Evolutionary conservation across 164 flowering plant genomes (phyloP), one percentile per base, ranked within the genome.

Genomic region (Nelumbo lutea): DNA sequence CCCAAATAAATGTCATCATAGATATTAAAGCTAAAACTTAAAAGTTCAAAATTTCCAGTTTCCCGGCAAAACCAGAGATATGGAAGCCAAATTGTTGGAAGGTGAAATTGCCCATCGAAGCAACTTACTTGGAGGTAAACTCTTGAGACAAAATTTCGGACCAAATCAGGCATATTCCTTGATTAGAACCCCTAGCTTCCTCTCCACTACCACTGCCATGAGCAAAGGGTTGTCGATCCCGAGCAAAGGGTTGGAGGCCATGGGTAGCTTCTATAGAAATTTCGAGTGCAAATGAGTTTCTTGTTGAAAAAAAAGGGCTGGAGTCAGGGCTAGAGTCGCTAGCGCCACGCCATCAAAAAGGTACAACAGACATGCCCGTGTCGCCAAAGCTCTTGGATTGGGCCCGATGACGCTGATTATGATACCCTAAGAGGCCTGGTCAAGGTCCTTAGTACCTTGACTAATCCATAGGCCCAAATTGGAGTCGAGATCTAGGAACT

Each of bases 201-300:
- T 70, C 60, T 89, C 90, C 45, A 88, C 89, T 42, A 89, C 89
- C 66, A 86, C 83, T 8, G 89, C 89, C 59, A 90, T 90, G 4
- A 85, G 6, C 73, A 88, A 15, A 67, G 85, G 90, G 51, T 84
- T 79, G 72, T 86, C 90, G 1, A 50, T 65, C 73, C n/a, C 68
- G 80, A 0, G 97, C n/a, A n/a, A n/a, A n/a, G n/a, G n/a, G n/a
- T 84, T 83, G 3, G 78, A 60, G 5, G 88, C 86, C 91, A 83
- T 84, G 3, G 78, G 73, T 69, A 87, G 0, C 96, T 97, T 11
- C 72, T 84, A 1, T 87, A 83, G 76, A 91, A 94, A 68, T 77
- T 83, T 4, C 92, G 68, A 0, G 98, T 96, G 0, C 97, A 95
- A 62, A 94, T 86, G 7, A 94, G 79, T 72, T 94, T 94, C 72